Evolutionary conservation across 2,329 filamentous ascomycete species (phyloP), one percentile per base, ranked within the genome.

Genomic region (Calonectria fujianensis): DNA sequence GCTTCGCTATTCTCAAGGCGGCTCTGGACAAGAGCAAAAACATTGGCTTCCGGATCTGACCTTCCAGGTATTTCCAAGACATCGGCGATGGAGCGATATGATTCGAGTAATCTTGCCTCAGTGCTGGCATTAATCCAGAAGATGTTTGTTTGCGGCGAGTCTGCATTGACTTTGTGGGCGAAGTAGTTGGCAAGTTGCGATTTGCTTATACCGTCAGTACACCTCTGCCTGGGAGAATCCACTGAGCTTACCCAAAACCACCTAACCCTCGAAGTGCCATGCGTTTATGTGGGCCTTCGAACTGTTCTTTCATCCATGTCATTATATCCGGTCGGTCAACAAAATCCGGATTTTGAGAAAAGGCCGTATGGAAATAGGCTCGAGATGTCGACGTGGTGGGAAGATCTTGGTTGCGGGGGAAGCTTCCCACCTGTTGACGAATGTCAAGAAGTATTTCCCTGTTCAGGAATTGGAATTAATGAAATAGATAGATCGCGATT

Each of bases 101-200:
- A 79, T 66, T 85, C 79, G 75, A 86, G 79, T 51, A 86, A 84
- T 18, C 84, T 80, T 27, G 79, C 75, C 0, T 75, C 77, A 31
- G 82, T 85, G 69, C 81, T 84, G 11, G 83, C 82, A 73, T 86
- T 78, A 8, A 86, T 77, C 85, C 82, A 87, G 70, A 86, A 85
- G 39, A 86, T 76, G 78, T 78, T 84, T 20, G 78, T 83, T n/a
- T 79, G 39, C 0, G 81, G 79, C 29, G 75, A 81, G 31, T 67
- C 68, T 0, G 82, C 74, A 72, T 75, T 77, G n/a, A 79, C 73
- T 61, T 74, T 77, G 71, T 86, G 82, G 0, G 80, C 80, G 64
- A 85, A 86, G 78, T 86, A 78, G 64, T 87, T 86, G 13, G 83
- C 82, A 66, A 81, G 18, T 59, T 82, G 75, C 0, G 78, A 82